A percentile compares a stretch with the other conserved stretches of the same genome.
Conservation (phyloP, 495 filamentous ascomycete species). For the Cenococcum geophilum region DNA sequence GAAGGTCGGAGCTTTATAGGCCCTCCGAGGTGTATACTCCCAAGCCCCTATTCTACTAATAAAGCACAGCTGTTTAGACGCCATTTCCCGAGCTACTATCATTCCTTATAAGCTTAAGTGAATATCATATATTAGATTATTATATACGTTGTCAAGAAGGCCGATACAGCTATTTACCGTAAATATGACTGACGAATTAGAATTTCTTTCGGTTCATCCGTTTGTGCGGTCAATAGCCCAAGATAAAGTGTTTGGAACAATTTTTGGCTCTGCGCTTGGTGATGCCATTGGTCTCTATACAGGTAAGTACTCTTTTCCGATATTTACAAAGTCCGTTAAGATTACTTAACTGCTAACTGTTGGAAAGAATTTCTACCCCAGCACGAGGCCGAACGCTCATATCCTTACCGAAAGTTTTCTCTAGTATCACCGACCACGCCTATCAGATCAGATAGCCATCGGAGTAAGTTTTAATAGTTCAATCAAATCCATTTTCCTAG, state of each 20-base stretch:
- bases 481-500: background rate
- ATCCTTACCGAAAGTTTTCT: slow-evolving; percentile 38
- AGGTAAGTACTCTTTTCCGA: background rate
- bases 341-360: too few species aligned
- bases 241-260: slow-evolving; percentile 39
- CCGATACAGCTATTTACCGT: too few species aligned
- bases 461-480: slow-evolving; percentile 20
- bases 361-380: slow-evolving; percentile 38
- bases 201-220: slow-evolving; percentile 29
- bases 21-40: too few species aligned
- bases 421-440: slow-evolving; percentile 35
- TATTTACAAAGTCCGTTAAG: too few species aligned
- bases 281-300: slow-evolving; percentile 49
- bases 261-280: slow-evolving; percentile 46
- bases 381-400: slow-evolving; percentile 28
- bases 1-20: too few species aligned
- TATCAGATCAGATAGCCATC: slow-evolving; percentile 39
- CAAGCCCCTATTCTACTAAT: too few species aligned
- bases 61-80: too few species aligned
- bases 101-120: too few species aligned
- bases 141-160: too few species aligned
- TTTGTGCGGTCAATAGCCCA: slow-evolving; percentile 27
- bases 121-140: too few species aligned
- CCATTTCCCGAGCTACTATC: too few species aligned
- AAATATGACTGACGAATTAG: slow-evolving; percentile 4